A percentile compares a stretch with the other conserved stretches of the same genome.
Conservation (phyloP, 345 rosid species). For the Camelina laxa region DNA sequence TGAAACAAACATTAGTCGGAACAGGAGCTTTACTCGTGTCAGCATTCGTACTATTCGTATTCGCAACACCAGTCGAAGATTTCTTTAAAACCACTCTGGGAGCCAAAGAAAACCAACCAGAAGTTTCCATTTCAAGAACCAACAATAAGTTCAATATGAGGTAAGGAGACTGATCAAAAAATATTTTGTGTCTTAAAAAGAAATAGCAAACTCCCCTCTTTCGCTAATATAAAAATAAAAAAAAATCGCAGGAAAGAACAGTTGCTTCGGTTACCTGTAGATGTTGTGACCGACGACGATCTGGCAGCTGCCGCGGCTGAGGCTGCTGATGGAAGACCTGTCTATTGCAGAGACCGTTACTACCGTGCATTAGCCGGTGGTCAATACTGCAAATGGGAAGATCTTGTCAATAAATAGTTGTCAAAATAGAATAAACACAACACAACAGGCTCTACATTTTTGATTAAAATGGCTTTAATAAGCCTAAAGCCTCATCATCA, state of each 20-base stretch:
- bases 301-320: conserved; percentile 93
- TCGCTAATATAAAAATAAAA: not conserved
- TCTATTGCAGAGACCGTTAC: conserved; percentile 90
- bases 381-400: conserved; percentile 99
- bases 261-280: conserved; percentile 68
- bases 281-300: conserved; percentile 74
- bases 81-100: conserved; percentile 56
- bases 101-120: conserved; percentile 48
- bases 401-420: conserved; percentile 51
- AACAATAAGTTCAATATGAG: conserved; percentile 67
- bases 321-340: conserved; percentile 98
- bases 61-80: conserved; percentile 83
- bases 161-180: conserved; percentile 40
- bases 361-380: conserved; percentile 98
- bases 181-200: not conserved
- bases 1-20: conserved; percentile 85
- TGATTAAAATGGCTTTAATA: not conserved
- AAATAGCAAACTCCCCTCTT: not conserved
- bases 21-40: conserved; percentile 84
- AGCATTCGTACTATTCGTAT: conserved; percentile 63
- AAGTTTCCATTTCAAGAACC: conserved; percentile 51
- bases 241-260: conserved; percentile 63
- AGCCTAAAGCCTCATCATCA: not conserved
- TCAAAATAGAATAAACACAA: not conserved
- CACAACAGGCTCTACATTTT: conserved; percentile 12